Evolutionary conservation across 371 early-diverging fungal genomes (phyloP).

Genomic region (Mucor irregularis): DNA sequence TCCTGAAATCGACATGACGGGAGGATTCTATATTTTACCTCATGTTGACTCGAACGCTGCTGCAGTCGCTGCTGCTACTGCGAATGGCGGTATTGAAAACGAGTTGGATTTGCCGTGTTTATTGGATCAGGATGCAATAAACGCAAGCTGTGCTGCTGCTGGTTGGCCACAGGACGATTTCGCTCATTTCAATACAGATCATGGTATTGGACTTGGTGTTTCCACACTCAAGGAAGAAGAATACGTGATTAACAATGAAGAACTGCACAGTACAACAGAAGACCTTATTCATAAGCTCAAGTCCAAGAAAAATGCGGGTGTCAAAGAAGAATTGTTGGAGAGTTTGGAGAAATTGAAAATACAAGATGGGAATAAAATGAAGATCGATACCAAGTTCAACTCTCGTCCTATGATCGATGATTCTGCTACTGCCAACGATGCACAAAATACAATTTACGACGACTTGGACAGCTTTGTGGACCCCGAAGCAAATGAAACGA

Average conservation of each 20-base stretch:
- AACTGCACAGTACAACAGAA: conserved; percentile 15
- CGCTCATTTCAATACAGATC: conserved; percentile 18
- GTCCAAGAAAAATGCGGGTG: conserved; percentile 26
- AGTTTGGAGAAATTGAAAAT: conserved; percentile 32
- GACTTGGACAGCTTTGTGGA: conserved; percentile 54
- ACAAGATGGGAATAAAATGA: conserved; percentile 6
- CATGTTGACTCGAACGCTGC: neutral
- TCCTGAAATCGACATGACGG: conserved; percentile 67
- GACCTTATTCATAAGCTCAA: conserved; percentile 38
- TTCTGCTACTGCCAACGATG: neutral
- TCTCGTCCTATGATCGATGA: neutral
- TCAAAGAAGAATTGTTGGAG: conserved; percentile 40
- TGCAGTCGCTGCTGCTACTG: too few species aligned
- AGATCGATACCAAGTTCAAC: conserved; percentile 3
- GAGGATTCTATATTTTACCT: conserved; percentile 39
- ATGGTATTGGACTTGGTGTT: conserved; percentile 35
- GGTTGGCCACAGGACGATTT: neutral
- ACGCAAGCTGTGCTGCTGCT: neutral
- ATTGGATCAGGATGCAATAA: neutral
- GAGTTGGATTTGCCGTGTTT: conserved; percentile 36
- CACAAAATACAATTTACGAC: conserved; percentile 39
- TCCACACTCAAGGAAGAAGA: conserved; percentile 7
- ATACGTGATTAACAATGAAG: conserved; percentile 4
- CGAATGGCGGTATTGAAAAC: conserved; percentile 30
- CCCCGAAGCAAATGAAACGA: neutral